Conservation (phyloP, 495 filamentous ascomycete genomes). For the Pyrenula aspistea region DNA sequence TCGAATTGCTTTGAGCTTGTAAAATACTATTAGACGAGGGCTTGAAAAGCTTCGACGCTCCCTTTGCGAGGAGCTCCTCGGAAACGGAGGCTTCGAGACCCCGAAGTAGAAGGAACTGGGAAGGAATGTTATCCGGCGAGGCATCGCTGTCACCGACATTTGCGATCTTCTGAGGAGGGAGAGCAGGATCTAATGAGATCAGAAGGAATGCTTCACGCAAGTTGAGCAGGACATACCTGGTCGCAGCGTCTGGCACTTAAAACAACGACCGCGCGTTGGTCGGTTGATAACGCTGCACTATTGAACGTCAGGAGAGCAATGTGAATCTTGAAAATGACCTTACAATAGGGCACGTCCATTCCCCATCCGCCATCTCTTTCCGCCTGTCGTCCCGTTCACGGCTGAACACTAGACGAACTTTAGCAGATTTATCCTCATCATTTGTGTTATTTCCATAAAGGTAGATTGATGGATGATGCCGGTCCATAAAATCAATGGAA, state of each 20-base stretch:
- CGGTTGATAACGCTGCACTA: constrained; percentile 68
- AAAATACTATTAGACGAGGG: constrained; percentile 19
- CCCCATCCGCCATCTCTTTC: constrained; percentile 45
- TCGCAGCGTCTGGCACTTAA: constrained; percentile 59
- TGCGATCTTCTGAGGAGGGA: constrained; percentile 24
- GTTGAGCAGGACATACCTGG: constrained; percentile 43
- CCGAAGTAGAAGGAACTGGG: constrained; percentile 71
- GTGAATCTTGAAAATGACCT: constrained; percentile 9
- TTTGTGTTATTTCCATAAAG: constrained; percentile 35
- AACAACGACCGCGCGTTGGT: constrained; percentile 55
- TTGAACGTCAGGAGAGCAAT: constrained; percentile 1
- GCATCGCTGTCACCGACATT: constrained; percentile 75
- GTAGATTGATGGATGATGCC: constrained; percentile 49
- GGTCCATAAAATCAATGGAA: constrained; percentile 54
- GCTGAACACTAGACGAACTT: constrained; percentile 46
- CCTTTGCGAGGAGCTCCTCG: constrained; percentile 68
- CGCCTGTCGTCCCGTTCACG: constrained; percentile 44
- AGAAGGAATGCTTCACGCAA: not conserved
- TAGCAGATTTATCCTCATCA: constrained; percentile 40
- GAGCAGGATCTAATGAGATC: constrained; percentile 6
- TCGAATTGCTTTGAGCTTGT: constrained; percentile 13
- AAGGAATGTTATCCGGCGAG: constrained; percentile 58
- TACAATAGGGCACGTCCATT: constrained; percentile 70
- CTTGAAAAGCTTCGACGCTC: constrained; percentile 66
- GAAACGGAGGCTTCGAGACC: constrained; percentile 61